A percentile compares a stretch with the other conserved stretches of the same genome.
phyloP scores from a whole-genome alignment of 495 filamentous ascomycete species.

The Filosporella fistucella region DNA sequence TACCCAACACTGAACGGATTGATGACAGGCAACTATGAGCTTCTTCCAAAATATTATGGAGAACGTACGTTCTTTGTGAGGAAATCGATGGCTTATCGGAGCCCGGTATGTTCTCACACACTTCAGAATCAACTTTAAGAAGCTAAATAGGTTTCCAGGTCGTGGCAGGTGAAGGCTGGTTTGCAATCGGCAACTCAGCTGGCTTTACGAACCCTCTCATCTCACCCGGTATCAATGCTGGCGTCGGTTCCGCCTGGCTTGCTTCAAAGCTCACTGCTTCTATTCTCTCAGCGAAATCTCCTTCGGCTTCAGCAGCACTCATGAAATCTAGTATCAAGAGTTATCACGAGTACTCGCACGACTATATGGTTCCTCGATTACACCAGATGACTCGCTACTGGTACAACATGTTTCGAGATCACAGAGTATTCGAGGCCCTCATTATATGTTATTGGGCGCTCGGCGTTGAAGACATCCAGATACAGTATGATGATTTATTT shows the following conservation, averaged over 20 bases:
- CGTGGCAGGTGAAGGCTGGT: not conserved
- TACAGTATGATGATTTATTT: not conserved
- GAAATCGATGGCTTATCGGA: not conserved
- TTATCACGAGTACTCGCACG: not conserved
- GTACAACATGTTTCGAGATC: not conserved
- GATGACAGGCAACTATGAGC: not conserved
- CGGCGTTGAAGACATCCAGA: not conserved
- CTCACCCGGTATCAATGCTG: constrained; percentile 1
- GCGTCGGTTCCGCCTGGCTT: not conserved
- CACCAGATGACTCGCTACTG: not conserved
- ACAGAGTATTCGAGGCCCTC: not conserved
- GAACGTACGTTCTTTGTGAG: not conserved
- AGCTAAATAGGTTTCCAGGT: not conserved
- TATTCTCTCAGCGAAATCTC: not conserved
- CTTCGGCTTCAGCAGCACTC: not conserved
- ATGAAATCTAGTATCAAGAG: not conserved
- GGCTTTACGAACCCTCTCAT: constrained; percentile 1
- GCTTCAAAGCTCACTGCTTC: not conserved
- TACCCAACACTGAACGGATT: not conserved
- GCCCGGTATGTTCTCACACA: not conserved
- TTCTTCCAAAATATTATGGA: not conserved
- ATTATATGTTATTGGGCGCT: not conserved
- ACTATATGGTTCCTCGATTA: not conserved
- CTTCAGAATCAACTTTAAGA: not conserved
- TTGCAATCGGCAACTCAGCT: not conserved